Evolutionary conservation across 2,329 filamentous ascomycete species (phyloP).

Genomic region (Clonostachys solani): DNA sequence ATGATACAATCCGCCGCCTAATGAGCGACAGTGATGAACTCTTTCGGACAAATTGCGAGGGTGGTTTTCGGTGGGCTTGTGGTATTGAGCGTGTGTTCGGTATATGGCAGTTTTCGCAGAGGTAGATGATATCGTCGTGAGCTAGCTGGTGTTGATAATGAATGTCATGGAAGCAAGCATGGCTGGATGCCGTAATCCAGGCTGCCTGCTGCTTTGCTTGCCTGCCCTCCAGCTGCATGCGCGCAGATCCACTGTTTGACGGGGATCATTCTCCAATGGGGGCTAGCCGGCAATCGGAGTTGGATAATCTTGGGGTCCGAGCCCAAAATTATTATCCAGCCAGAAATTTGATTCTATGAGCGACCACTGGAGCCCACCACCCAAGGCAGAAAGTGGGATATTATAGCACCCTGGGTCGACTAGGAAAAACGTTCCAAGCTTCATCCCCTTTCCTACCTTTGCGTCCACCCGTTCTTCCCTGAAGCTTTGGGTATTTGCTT

Average conservation of each 20-base stretch:
- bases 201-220: conserved; percentile 28
- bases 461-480: conserved; percentile 11
- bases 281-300: conserved; percentile 8
- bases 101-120: conserved; percentile 4
- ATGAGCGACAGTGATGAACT: no score
- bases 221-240: no score
- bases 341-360: conserved; percentile 6
- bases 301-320: conserved; percentile 33
- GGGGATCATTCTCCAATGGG: no score
- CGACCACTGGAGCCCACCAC: background rate
- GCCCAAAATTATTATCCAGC: conserved; percentile 31
- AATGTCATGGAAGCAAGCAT: conserved; percentile 21
- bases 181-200: conserved; percentile 28
- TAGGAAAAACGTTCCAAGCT: no score
- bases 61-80: no score
- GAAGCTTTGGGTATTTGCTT: conserved; percentile 16
- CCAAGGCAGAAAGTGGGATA: conserved; percentile 36
- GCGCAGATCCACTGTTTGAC: no score
- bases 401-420: background rate
- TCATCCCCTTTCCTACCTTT: conserved; percentile 6
- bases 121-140: conserved; percentile 13
- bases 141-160: conserved; percentile 14
- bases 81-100: background rate
- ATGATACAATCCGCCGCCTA: conserved; percentile 23
- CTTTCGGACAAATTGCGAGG: no score